phyloP scores from a whole-genome alignment of 179 eudicot genomes.

The Beta macrorhiza region DNA sequence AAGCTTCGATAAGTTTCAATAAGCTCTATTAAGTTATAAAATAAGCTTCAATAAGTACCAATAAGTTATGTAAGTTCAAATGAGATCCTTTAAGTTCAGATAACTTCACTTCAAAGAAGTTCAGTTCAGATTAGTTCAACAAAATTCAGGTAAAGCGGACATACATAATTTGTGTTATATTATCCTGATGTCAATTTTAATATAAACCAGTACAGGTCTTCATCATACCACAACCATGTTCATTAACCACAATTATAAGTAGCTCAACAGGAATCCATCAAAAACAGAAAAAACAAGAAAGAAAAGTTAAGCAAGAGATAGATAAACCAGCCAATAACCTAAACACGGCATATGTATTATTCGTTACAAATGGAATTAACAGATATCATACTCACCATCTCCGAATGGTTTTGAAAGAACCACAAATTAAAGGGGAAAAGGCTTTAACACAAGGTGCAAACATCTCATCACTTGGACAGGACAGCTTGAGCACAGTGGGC shows the following conservation, averaged over 20 bases:
- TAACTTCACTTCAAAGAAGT: no score
- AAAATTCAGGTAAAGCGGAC: no score
- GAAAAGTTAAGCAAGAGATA: not conserved
- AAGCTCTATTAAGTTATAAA: no score
- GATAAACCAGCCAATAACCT: not conserved
- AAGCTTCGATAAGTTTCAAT: no score
- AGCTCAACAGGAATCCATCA: not conserved
- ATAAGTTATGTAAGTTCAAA: no score
- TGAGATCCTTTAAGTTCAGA: no score
- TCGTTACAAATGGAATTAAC: slow-evolving; percentile 4
- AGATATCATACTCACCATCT: slow-evolving; percentile 54
- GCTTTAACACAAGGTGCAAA: slow-evolving; percentile 30
- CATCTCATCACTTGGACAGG: slow-evolving; percentile 39
- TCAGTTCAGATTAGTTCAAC: no score
- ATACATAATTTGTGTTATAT: not conserved
- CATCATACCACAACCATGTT: not conserved
- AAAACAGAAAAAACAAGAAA: not conserved
- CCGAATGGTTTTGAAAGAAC: slow-evolving; percentile 67
- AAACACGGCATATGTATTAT: not conserved
- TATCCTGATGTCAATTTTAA: not conserved
- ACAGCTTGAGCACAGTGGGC: slow-evolving; percentile 76
- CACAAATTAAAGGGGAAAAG: slow-evolving; percentile 40
- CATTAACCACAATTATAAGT: not conserved
- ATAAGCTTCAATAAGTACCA: no score
- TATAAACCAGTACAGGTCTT: not conserved